These are phyloP conservation scores for Ascochyta koolunga DNA, from an alignment of 2,329 filamentous ascomycete genomes.

Conservation along the genomic window DNA sequence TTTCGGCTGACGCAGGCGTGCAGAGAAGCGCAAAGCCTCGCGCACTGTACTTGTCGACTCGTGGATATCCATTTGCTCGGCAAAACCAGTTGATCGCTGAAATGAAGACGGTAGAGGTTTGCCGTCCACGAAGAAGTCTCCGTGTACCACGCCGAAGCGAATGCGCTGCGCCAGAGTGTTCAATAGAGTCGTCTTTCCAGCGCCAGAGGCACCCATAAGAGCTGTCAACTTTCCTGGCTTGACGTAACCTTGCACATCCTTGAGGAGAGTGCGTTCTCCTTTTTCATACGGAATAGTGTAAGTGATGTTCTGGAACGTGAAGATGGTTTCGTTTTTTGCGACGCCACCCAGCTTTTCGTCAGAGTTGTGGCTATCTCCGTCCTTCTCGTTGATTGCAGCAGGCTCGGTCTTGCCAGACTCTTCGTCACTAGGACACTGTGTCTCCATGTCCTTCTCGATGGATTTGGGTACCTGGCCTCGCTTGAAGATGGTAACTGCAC, in stretches of 20 bases:
- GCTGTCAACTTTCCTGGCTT: slow-evolving; percentile 90
- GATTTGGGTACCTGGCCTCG: slow-evolving; percentile 66
- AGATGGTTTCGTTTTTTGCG: slow-evolving; percentile 63
- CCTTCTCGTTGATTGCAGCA: slow-evolving; percentile 31
- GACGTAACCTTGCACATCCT: slow-evolving; percentile 78
- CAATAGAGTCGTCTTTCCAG: slow-evolving; percentile 46
- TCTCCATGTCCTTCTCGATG: slow-evolving; percentile 64
- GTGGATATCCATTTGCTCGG: slow-evolving; percentile 70
- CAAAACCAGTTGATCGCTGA: slow-evolving; percentile 80
- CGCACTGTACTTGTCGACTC: slow-evolving; percentile 67
- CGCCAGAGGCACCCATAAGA: slow-evolving; percentile 71
- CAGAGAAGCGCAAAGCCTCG: slow-evolving; percentile 69
- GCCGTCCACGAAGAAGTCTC: slow-evolving; percentile 54
- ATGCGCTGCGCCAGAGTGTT: slow-evolving; percentile 51
- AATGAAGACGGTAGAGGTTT: slow-evolving; percentile 64
- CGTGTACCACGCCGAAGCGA: slow-evolving; percentile 52
- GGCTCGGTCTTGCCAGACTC: slow-evolving; percentile 55
- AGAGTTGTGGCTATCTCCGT: slow-evolving; percentile 31
- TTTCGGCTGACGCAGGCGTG: slow-evolving; percentile 66
- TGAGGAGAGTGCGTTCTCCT: slow-evolving; percentile 57
- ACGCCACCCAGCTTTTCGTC: slow-evolving; percentile 52
- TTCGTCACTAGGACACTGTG: slow-evolving; percentile 56
- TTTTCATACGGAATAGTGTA: slow-evolving; percentile 68
- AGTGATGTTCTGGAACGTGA: slow-evolving; percentile 86
- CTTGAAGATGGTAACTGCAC: slow-evolving; percentile 67